Percentiles rank a stretch among this genome's conserved stretches.
Evolutionary conservation across 2,329 filamentous ascomycete genomes (phyloP).

Genomic region (Dactylellina cionopaga): DNA sequence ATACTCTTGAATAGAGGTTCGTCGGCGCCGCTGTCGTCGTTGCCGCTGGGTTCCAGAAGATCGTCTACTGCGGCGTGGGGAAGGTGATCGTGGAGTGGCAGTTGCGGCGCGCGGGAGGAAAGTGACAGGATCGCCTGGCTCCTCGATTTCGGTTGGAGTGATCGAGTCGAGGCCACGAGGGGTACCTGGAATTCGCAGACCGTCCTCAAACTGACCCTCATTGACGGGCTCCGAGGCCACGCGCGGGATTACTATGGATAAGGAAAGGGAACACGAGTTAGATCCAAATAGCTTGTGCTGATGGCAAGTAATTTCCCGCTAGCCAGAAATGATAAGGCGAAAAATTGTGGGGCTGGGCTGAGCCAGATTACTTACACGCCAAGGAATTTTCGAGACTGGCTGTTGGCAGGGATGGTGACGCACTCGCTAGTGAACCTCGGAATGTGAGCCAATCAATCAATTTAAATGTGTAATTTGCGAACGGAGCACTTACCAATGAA

Average conservation of each 20-base stretch:
- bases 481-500: constrained; percentile 30
- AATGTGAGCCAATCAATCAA: constrained; percentile 31
- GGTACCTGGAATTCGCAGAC: constrained; percentile 25
- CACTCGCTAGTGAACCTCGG: constrained; percentile 2
- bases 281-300: constrained; percentile 16
- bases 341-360: constrained; percentile 41
- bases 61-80: constrained; percentile 14
- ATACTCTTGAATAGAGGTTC: constrained; percentile 38
- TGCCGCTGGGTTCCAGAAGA: constrained; percentile 24
- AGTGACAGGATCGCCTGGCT: constrained; percentile 16
- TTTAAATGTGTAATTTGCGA: not conserved
- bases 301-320: constrained; percentile 5
- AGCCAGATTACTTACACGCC: constrained; percentile 38
- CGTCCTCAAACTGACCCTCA: constrained; percentile 25
- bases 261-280: constrained; percentile 29
- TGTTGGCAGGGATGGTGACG: constrained; percentile 43
- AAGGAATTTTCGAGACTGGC: constrained; percentile 23
- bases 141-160: constrained; percentile 51
- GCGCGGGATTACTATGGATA: constrained; percentile 45
- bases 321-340: constrained; percentile 17
- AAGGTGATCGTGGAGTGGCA: constrained; percentile 24
- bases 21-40: constrained; percentile 14
- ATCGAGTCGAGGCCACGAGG: constrained; percentile 36
- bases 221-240: constrained; percentile 42
- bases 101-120: constrained; percentile 16